Percentiles rank a stretch among this genome's conserved stretches.
Evolutionary conservation across 805 yeast genomes (phyloP).

Genomic region (Zygosaccharomyces gambellarensis): DNA sequence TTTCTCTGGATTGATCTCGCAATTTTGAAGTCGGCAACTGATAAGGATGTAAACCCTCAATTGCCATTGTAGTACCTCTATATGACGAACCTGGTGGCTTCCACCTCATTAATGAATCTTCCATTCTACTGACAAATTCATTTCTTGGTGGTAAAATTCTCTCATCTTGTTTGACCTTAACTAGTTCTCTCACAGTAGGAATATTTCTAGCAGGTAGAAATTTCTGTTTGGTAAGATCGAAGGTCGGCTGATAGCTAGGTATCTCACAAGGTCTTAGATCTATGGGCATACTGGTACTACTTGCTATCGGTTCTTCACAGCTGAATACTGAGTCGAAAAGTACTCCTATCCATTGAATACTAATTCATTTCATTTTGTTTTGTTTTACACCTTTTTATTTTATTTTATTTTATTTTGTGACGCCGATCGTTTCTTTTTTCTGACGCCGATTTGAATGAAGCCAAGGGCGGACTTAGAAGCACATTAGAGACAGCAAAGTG

Average conservation of each 20-base stretch:
- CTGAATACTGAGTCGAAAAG: no score
- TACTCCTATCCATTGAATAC: no score
- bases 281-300: neutral
- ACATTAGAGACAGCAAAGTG: no score
- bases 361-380: neutral
- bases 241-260: constrained; percentile 13
- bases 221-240: constrained; percentile 12
- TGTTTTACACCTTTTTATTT: neutral
- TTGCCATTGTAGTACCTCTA: constrained; percentile 22
- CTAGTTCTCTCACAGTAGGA: constrained; percentile 26
- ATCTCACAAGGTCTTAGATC: constrained; percentile 11
- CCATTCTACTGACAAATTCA: constrained; percentile 23
- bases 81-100: constrained; percentile 25
- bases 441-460: neutral
- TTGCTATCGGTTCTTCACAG: neutral
- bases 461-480: no score
- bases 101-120: constrained; percentile 29
- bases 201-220: constrained; percentile 16
- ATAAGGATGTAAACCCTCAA: constrained; percentile 30
- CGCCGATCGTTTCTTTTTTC: constrained; percentile 2
- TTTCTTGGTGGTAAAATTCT: constrained; percentile 16
- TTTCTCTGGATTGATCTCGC: neutral
- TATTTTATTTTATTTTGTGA: constrained; percentile 2
- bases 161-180: constrained; percentile 24
- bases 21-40: constrained; percentile 17